These are phyloP conservation scores for Metschnikowia lochheadii DNA, from an alignment of 805 yeast species.

Conservation along the genomic window DNA sequence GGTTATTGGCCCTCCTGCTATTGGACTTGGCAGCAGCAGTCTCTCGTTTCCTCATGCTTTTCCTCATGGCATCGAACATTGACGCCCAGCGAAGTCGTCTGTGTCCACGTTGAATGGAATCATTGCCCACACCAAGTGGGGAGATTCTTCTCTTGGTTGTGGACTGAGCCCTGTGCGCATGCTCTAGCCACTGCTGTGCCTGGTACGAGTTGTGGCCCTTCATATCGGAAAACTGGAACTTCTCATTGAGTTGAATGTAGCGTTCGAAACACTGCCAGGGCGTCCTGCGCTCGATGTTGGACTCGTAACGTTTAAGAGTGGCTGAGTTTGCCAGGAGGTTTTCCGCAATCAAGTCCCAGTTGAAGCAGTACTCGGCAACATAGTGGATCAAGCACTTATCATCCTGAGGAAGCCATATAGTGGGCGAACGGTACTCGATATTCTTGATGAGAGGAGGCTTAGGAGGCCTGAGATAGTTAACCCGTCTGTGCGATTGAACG, in stretches of 20 bases:
- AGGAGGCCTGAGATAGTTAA: constrained; percentile 77
- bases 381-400: constrained; percentile 75
- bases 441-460: constrained; percentile 82
- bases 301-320: constrained; percentile 56
- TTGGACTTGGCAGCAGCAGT: constrained; percentile 41
- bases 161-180: constrained; percentile 83
- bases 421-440: constrained; percentile 80
- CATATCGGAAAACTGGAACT: constrained; percentile 81
- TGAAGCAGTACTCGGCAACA: constrained; percentile 82
- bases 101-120: constrained; percentile 91
- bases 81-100: constrained; percentile 91
- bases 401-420: constrained; percentile 95
- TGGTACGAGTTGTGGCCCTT: constrained; percentile 78
- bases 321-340: constrained; percentile 67
- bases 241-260: constrained; percentile 86
- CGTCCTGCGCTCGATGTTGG: constrained; percentile 91
- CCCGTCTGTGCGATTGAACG: constrained; percentile 46
- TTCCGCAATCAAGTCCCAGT: constrained; percentile 89
- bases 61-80: constrained; percentile 92
- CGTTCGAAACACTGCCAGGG: constrained; percentile 99
- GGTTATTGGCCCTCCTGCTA: constrained; percentile 17
- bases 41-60: constrained; percentile 86
- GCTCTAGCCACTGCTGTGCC: constrained; percentile 90
- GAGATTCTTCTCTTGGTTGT: constrained; percentile 84
- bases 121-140: constrained; percentile 90